Evolutionary conservation across 441 rosid species (phyloP).

Genomic region (Populus trichocarpa): DNA sequence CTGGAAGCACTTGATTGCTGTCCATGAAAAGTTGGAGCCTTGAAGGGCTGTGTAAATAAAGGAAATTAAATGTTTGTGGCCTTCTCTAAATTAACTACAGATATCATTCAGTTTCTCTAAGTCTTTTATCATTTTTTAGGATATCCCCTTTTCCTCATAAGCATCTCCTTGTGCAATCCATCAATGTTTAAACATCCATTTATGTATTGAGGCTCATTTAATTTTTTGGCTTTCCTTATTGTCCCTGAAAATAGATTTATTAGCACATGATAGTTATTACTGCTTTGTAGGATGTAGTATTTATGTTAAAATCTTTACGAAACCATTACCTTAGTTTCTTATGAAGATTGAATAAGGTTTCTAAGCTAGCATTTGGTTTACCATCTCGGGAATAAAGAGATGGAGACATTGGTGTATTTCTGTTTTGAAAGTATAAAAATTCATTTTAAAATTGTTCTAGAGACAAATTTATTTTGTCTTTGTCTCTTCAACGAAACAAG

Average conservation of each 20-base stretch:
- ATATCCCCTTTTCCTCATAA: not conserved
- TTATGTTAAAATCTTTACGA: not conserved
- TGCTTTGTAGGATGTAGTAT: not conserved
- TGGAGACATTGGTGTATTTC: no score
- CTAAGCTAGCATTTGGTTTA: not conserved
- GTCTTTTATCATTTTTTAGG: not conserved
- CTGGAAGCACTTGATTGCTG: not conserved
- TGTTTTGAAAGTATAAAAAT: no score
- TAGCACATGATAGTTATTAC: not conserved
- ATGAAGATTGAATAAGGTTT: not conserved
- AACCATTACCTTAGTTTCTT: not conserved
- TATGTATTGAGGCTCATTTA: not conserved
- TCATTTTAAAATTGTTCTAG: no score
- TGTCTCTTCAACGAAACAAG: no score
- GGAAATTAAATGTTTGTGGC: not conserved
- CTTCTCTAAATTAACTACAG: not conserved
- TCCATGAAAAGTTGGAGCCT: not conserved
- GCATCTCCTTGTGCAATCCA: not conserved
- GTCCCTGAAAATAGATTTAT: not conserved
- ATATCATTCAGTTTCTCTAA: not conserved
- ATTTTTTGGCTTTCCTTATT: not conserved
- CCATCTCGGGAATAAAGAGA: no score
- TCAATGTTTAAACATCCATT: not conserved
- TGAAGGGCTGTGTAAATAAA: not conserved
- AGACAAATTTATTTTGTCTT: no score